Base-by-base conservation (phyloP, 148 eudicot genomes). In the Chenopodium album region DNA sequence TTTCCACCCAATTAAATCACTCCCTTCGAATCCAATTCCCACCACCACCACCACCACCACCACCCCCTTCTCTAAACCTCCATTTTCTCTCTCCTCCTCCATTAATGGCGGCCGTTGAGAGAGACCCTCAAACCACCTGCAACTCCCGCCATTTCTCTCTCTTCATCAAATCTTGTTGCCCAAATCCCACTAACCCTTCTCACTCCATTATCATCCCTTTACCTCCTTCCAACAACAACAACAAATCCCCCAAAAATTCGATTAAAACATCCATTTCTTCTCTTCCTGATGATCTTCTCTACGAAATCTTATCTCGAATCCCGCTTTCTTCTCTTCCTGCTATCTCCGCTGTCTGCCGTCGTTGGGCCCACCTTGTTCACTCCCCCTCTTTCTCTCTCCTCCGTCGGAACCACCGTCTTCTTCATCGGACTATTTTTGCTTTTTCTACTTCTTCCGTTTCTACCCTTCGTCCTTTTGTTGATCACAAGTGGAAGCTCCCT, bases 91-190 rank as follows among this genome's bases (percentile, higher is more conserved):
- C 44, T 66, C 77, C 29, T 48, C 59, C 34, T 6, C 56, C 77
- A 50, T 2, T 68, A 46, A 63, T 72, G 63, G 67, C 59, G 29
- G 71, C 26, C 23, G 66, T 69, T 0, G 50, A 41, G 64, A 73
- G 59, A 31, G 7, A 41, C 44, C 44, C 44, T 41, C 44, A 41
- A 41, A 41, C 7, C 44, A 5, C 44, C 82, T 90, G 92, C 83
- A 87, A 88, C 82, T 89, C 97, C 72, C 95, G 95, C 82, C 94
- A 87, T 76, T 89, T 93, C 83, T 90, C 94, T 11, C 91, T 96
- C 83, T 86, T 94, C 6, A 86, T 89, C 69, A 94, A 91, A 84
- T 90, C 98, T 7, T 94, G 98, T 66, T 90, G 88, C 86, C 94
- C 95, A 20, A 87, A 87, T 76, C 90, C 91, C 22, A 85, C 85